These are phyloP conservation scores for Pestalotiopsis sp. DNA, from an alignment of 2,329 filamentous ascomycete species.

Conservation along the genomic window DNA sequence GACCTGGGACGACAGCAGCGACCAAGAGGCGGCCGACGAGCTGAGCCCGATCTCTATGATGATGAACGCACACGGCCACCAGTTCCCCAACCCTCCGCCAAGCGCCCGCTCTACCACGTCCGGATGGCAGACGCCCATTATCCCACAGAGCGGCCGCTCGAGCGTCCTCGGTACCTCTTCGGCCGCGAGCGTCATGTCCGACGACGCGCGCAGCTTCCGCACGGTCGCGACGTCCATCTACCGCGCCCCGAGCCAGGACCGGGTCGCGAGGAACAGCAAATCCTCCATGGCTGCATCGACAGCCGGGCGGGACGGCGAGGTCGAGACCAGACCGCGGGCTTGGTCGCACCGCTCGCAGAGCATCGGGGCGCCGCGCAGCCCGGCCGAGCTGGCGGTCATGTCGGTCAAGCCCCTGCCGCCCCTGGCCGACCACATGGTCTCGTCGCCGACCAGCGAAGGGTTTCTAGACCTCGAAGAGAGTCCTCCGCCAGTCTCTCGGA, in stretches of 20 bases:
- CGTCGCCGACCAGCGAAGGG: constrained; percentile 20
- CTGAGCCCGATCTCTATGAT: constrained; percentile 26
- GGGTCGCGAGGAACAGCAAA: constrained; percentile 15
- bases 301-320: constrained; percentile 14
- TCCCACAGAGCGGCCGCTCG: constrained; percentile 23
- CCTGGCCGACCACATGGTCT: constrained; percentile 20
- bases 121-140: constrained; percentile 21
- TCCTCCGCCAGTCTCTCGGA: constrained; percentile 10
- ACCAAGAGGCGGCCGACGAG: constrained; percentile 17
- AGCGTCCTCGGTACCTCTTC: constrained; percentile 32
- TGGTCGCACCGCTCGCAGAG: constrained; percentile 23
- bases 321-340: constrained; percentile 2
- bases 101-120: constrained; percentile 18
- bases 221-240: constrained; percentile 13
- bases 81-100: constrained; percentile 24
- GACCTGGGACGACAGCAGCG: constrained; percentile 34
- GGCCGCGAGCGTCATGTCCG: constrained; percentile 29
- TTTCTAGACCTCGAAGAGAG: constrained; percentile 23
- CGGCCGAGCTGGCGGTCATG: background rate
- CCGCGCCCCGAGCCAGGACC: constrained; percentile 7
- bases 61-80: constrained; percentile 27
- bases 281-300: constrained; percentile 20
- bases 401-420: constrained; percentile 20
- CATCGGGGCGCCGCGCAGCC: constrained; percentile 17
- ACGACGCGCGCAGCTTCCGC: constrained; percentile 24